Evolutionary conservation across 805 yeast genomes (phyloP), one percentile per base, ranked within the genome.

Genomic region (Suhomyces emberorum): DNA sequence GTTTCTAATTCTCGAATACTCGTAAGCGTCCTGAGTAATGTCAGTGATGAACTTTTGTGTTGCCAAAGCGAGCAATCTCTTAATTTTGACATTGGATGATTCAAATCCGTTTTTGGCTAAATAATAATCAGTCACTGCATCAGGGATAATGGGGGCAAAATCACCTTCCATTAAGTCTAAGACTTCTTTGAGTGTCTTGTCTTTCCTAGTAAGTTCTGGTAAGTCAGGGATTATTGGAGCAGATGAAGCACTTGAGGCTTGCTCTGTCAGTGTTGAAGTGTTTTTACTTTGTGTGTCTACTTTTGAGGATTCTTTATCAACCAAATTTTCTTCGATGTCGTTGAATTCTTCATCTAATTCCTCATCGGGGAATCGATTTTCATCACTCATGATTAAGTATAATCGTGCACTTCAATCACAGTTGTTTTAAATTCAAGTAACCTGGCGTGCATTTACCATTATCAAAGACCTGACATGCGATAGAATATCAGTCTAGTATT

Each of bases 31-130:
- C 11, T 88, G 87, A 1, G 98, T 96, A 20, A 93, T 81, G 57
- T 93, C 98, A 42, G 89, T 79, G 18, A 93, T 76, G 57, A 93
- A 93, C 55, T 93, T 93, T 54, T 95, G 98, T 0, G 98, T 93
- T 1, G 98, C 98, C 38, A 93, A 68, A 0, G 98, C 97, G 32
- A 93, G 68, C 24, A 93, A 65, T 36, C 98, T 71, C 58, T 88
- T 89, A 39, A 65, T 58, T 27, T 88, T 74, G 10, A 77, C 65
- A 55, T 91, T 95, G 26, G 82, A 72, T 18, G 93, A 78, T 40
- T 81, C 83, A 50, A 93, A 81, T 26, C 97, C 97, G 43, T 88
- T 83, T 52, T 83, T 82, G 16, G 87, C 77, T 35, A 91, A 63
- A 52, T 91, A 93, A 57, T 88, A 93, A 54, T 91, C 97, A 0